These are phyloP conservation scores for Paracorniculantispora psalliotae DNA, from an alignment of 2,329 filamentous ascomycete genomes.

Conservation along the genomic window DNA sequence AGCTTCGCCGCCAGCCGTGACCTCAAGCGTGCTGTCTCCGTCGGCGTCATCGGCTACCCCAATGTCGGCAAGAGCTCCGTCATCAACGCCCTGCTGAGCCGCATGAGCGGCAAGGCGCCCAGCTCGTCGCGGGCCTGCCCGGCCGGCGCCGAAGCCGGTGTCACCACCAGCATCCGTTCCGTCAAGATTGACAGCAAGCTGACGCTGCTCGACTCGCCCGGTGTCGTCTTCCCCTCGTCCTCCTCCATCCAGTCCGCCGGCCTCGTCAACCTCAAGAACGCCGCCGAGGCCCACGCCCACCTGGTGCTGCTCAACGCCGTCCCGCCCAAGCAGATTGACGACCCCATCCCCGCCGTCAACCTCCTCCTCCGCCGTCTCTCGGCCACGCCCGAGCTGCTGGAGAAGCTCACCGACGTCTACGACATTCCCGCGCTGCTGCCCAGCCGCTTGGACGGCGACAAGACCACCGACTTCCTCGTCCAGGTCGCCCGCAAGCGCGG, in stretches of 20 bases:
- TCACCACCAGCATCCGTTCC: constrained; percentile 80
- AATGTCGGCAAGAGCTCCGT: constrained; percentile 96
- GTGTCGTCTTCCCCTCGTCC: constrained; percentile 84
- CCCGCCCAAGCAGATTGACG: constrained; percentile 88
- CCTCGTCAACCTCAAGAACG: constrained; percentile 51
- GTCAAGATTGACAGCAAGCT: constrained; percentile 95
- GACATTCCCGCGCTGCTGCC: constrained; percentile 74
- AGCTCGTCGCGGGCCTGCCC: constrained; percentile 65
- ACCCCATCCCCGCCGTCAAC: constrained; percentile 81
- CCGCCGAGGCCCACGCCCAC: constrained; percentile 71
- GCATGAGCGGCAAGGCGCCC: constrained; percentile 62
- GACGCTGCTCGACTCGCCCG: constrained; percentile 87
- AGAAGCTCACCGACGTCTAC: constrained; percentile 79
- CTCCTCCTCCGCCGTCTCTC: constrained; percentile 80
- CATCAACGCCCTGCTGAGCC: constrained; percentile 83
- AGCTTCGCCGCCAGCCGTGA: constrained; percentile 78
- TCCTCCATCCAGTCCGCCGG: constrained; percentile 32
- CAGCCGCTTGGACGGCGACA: constrained; percentile 61
- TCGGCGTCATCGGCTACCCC: constrained; percentile 91
- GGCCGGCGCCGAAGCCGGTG: constrained; percentile 84
- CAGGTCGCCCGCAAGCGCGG: constrained; percentile 94
- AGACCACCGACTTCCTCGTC: constrained; percentile 84
- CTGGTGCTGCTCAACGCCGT: constrained; percentile 86
- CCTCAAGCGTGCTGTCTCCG: constrained; percentile 82
- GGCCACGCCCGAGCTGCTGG: constrained; percentile 64